Percentiles rank a stretch among this genome's conserved stretches.
phyloP scores from a whole-genome alignment of 2,329 filamentous ascomycete genomes.

The Didymella lethalis region DNA sequence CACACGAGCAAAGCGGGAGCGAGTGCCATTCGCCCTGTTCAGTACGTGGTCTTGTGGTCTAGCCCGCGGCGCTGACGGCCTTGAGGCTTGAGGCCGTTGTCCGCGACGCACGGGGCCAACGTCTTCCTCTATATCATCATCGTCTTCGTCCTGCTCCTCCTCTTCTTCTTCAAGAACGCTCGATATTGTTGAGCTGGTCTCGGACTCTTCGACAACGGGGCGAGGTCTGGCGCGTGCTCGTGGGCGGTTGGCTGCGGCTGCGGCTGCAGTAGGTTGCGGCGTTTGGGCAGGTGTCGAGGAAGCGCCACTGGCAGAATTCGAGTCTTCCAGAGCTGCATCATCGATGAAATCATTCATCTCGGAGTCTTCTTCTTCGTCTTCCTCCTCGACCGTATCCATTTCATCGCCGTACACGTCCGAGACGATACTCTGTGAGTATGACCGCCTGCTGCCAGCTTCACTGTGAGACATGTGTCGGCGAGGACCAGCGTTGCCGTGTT shows the following conservation, averaged over 20 bases:
- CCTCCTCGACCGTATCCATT: slow-evolving; percentile 54
- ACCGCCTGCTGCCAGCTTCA: slow-evolving; percentile 52
- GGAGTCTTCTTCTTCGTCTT: slow-evolving; percentile 52
- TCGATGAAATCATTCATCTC: slow-evolving; percentile 55
- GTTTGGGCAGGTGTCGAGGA: slow-evolving; percentile 44
- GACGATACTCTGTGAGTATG: slow-evolving; percentile 52
- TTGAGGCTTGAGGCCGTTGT: slow-evolving; percentile 42
- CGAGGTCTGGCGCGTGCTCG: slow-evolving; percentile 39
- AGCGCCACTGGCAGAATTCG: slow-evolving; percentile 34
- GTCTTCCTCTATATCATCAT: slow-evolving; percentile 51
- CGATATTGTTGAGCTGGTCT: slow-evolving; percentile 49
- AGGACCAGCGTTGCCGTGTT: slow-evolving; percentile 35
- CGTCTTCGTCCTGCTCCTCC: slow-evolving; percentile 38
- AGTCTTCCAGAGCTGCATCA: slow-evolving; percentile 40
- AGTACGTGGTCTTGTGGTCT: slow-evolving; percentile 40
- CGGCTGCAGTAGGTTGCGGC: slow-evolving; percentile 36
- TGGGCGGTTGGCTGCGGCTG: slow-evolving; percentile 25
- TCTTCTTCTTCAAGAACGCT: slow-evolving; percentile 41
- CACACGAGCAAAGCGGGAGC: slow-evolving; percentile 29
- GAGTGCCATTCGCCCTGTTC: slow-evolving; percentile 47
- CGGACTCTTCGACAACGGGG: slow-evolving; percentile 50
- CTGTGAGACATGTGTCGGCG: slow-evolving; percentile 52
- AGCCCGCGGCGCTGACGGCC: slow-evolving; percentile 33
- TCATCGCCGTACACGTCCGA: slow-evolving; percentile 52
- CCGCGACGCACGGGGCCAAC: slow-evolving; percentile 46